Base-by-base conservation (phyloP, 768 basidiomycete species). In the Podaxis sp. region DNA sequence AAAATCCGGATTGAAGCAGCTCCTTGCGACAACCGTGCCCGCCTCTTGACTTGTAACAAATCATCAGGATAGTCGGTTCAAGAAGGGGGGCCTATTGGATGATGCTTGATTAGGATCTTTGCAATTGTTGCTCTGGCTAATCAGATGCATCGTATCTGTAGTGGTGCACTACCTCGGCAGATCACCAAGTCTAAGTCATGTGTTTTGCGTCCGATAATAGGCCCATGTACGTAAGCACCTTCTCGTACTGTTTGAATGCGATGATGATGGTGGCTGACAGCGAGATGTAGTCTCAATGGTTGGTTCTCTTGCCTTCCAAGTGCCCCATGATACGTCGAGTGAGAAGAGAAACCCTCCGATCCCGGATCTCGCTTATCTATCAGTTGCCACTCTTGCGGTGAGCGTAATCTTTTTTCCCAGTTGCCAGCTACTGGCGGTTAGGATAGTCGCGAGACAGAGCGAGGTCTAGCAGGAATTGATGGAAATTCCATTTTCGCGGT, bases 301-400 rank as follows among this genome's bases (percentile, higher is more conserved):
- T 22, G n/a, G 6, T 8, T 19, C 44, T 46, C 44, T 46, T 33
- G 33, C 8, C 33, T 33, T 19, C 19, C 5, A 46, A 19, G n/a
- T 9, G n/a, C 17, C 44, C 19, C 44, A 9, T 46, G 44, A 22
- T 46, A 46, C 44, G 17, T n/a, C 44, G 17, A 19, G 19, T 46
- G 44, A 19, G 19, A 19, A n/a, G 17, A 17, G 44, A 17, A n/a
- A 46, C 44, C n/a, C 15, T 19, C 44, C 11, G 8, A 13, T 26
- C 19, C 38, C 54, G 54, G 54, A 56, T 56, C 54, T 56, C 28
- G 38, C 54, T 56, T 24, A 56, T 56, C 39, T 4, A 30, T 28
- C 12, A 53, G 30, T 17, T n/a, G 0, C 26, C 2, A 30, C 11
- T 36, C 28, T 26, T 33, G 33, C 30, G 30, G 28, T 53, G 30